Evolutionary conservation across 371 early-diverging fungal genomes (phyloP), one percentile per base, ranked within the genome.

Genomic region (Dichotomocladium elegans): DNA sequence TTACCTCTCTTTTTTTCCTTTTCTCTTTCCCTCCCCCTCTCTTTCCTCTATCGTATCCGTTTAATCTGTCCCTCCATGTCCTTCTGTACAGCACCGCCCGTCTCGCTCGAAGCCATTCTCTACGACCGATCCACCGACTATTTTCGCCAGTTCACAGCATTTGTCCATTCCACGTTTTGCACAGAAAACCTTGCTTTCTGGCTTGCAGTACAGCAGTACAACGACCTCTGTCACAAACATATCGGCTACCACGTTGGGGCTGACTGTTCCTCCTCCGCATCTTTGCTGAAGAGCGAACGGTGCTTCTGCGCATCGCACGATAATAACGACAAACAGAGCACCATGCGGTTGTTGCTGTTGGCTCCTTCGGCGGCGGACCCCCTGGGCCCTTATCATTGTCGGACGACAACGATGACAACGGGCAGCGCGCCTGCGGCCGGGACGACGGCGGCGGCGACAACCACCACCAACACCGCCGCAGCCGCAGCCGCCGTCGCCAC

Each of bases 101-200:
- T 57, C 35, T 58, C 68, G 42, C 51, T 74, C 15, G 75, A 74
- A 58, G 45, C 51, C 8, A 41, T 74, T 8, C 51, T 74, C 26
- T 54, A 66, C 22, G 51, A 68, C 44, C 41, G 42, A 34, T 22
- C 50, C 9, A 66, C 68, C 5, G 55, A 57, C 14, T n/a, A 57
- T 11, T 66, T 68, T 47, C 68, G 64, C 49, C 68, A 62, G 26
- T 75, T 75, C 34, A 51, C 70, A 24, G 50, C 47, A 2, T 72
- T 65, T 53, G 44, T 76, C 17, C 60, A 65, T 14, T 66, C 64
- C 47, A 63, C 66, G 0, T 76, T 68, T 44, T 76, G 73, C 35
- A 60, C 67, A 17, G 77, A 76, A 35, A 76, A 76, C 42, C 51
- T 76, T 14, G 53, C 52, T 3, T 76, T 76, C 55, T 76, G 73